Base-by-base conservation (phyloP, 345 rosid genomes). In the Alliaria petiolata region DNA sequence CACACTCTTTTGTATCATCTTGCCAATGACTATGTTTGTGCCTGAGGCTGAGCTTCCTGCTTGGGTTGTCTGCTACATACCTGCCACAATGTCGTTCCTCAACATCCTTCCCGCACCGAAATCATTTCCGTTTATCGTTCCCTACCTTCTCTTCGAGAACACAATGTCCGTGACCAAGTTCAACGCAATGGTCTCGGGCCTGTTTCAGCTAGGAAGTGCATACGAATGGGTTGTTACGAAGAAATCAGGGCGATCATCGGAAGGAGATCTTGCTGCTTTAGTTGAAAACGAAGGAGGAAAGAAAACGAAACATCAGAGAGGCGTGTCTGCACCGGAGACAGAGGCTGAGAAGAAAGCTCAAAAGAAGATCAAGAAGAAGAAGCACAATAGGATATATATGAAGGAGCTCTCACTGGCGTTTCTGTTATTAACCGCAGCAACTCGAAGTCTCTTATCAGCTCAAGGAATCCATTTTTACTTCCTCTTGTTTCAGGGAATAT, bases 401-500 rank as follows among this genome's bases (percentile, higher is more conserved):
- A 93, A 93, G 79, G 98, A 93, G 81, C 77, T 93, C 3, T 77
- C 98, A 1, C 62, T 93, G 12, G 98, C 98, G 12, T 89, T 91
- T 76, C 92, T 93, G 47, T 86, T 93, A 12, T 69, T 91, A 17
- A 89, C 92, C 1, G 98, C 98, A 22, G 76, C 98, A 7, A 89
- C 97, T 14, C 79, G 97, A 78, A 91, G 98, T 55, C 87, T 93
- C 4, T 71, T 93, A 45, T 89, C 98, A 0, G 98, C 98, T 5
- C 98, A 93, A 79, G 98, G 98, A 39, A 83, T 93, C 79, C 98
- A 93, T 82, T 91, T 93, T 82, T 93, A 93, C 84, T 93, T 93
- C 87, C 86, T 93, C 80, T 82, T 93, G 72, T 93, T 93, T 80
- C 98, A 93, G 76, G 98, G 98, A 25, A 67, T 93, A 71, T 87